Base-by-base conservation (phyloP, 805 yeast genomes). In the Yamadazyma scolyti region DNA sequence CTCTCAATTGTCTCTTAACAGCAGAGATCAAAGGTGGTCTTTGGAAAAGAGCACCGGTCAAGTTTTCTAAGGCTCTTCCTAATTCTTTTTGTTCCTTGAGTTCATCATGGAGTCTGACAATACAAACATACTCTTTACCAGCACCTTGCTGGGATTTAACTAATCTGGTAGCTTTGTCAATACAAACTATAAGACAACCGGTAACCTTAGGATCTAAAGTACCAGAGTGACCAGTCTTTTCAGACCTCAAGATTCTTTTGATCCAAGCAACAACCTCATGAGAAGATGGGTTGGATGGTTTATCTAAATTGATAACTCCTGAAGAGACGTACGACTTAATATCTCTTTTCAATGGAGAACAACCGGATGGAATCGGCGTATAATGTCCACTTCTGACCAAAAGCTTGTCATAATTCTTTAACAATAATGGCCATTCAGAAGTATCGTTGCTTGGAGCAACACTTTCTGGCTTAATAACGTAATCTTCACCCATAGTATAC, bases 231-330 rank as follows among this genome's bases (percentile, higher is more conserved):
- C 98, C 98, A 38, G 98, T 93, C 65, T 93, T 93, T 65, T 93
- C 97, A 39, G 81, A 83, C 61, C 97, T 80, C 53, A 93, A 73
- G 48, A 93, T 93, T 62, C 97, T 76, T 71, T 93, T 93, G 54
- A 93, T 79, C 98, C 98, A 93, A 15, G 98, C 98, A 52, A 93
- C 98, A 56, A 93, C 98, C 71, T 93, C 98, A 68, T 93, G 98
- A 33, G 96, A 87, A 25, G 96, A 86, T 47, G 98, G 98, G 64
- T 93, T 93, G 16, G 96, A 85, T 47, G 98, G 98, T 59, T 93
- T 93, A 69, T 93, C 98, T 50, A 93, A 74, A 70, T 93, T 93
- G 58, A 93, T 90, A 31, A 93, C 95, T 73, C 98, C 98, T 5
- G 96, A 81, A 29, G 93, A 77, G 50, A 93, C 72, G 61, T 93